Percentiles rank a stretch among this genome's conserved stretches.
Conservation (phyloP, 176 grass and related monocot genomes). For the Zea luxurians region DNA sequence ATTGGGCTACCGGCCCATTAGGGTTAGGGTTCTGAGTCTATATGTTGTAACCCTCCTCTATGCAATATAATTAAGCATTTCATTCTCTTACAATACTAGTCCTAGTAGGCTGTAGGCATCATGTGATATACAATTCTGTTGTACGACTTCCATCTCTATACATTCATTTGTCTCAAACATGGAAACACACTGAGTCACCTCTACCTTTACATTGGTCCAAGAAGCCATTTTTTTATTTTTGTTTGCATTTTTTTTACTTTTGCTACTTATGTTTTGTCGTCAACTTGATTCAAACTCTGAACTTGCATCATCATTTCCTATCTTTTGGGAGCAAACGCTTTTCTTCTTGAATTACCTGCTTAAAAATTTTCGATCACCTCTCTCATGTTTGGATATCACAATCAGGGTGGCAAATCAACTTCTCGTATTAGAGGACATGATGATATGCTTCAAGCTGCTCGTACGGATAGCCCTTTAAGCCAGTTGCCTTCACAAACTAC, state of each 20-base stretch:
- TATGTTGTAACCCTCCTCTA: no score
- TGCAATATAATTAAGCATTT: no score
- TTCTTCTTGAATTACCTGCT: slow-evolving; percentile 15
- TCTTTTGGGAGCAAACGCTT: slow-evolving; percentile 18
- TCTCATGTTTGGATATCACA: slow-evolving; percentile 18
- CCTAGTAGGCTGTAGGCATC: not conserved
- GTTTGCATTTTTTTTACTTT: not conserved
- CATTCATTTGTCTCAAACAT: not conserved
- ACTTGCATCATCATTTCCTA: not conserved
- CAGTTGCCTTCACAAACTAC: slow-evolving; percentile 82
- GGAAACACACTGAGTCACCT: not conserved
- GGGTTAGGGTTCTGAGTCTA: no score
- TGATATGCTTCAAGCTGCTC: slow-evolving; percentile 47
- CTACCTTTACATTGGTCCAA: slow-evolving; percentile 15
- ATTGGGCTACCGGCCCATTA: no score
- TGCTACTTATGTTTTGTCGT: slow-evolving; percentile 16
- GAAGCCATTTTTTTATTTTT: not conserved
- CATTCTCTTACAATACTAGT: slow-evolving; percentile 7
- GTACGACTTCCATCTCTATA: not conserved
- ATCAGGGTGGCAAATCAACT: slow-evolving; percentile 75
- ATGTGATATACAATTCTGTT: slow-evolving; percentile 13
- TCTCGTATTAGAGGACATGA: slow-evolving; percentile 65
- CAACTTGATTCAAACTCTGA: slow-evolving; percentile 24
- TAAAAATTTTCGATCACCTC: not conserved
- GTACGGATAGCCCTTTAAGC: slow-evolving; percentile 71